Evolutionary conservation across 805 yeast genomes (phyloP).

Genomic region (Wickerhamiella cacticola): DNA sequence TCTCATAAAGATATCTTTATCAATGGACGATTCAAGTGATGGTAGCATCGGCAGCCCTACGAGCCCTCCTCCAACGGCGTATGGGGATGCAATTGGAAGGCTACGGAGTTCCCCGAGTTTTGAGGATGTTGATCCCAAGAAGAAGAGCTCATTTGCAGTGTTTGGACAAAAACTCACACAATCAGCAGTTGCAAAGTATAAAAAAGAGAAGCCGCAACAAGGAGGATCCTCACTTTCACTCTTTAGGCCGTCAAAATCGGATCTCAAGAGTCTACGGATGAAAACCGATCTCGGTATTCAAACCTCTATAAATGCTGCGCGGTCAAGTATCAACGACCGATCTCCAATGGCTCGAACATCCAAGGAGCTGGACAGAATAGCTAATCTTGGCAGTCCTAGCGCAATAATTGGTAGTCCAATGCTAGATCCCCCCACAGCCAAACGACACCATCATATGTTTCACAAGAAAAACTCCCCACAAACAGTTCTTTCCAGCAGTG

Average conservation of each 20-base stretch:
- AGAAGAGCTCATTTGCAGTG: conserved; percentile 3
- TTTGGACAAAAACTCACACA: conserved; percentile 9
- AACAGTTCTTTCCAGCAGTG: conserved; percentile 32
- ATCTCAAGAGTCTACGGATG: conserved; percentile 19
- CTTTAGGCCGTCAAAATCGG: conserved; percentile 28
- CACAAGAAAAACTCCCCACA: conserved; percentile 31
- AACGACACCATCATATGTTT: conserved; percentile 30
- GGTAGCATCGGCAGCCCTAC: conserved; percentile 9
- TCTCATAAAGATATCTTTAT: not conserved
- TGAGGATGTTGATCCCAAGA: conserved; percentile 8
- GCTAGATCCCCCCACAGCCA: conserved; percentile 13
- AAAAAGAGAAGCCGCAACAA: not conserved
- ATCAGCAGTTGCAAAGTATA: not conserved
- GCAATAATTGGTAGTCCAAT: conserved; percentile 13
- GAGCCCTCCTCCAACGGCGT: conserved; percentile 5
- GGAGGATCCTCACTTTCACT: conserved; percentile 18
- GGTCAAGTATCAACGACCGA: conserved; percentile 24
- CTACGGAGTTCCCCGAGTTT: conserved; percentile 10
- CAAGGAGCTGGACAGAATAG: conserved; percentile 30
- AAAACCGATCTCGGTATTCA: conserved; percentile 24
- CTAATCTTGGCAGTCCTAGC: conserved; percentile 25
- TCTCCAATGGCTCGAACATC: conserved; percentile 28
- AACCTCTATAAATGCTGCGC: conserved; percentile 18
- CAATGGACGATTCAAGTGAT: conserved; percentile 11
- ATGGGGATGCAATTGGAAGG: conserved; percentile 5